Base-by-base conservation (phyloP, 139 green algal genomes). In the Haematococcus lacustris region DNA sequence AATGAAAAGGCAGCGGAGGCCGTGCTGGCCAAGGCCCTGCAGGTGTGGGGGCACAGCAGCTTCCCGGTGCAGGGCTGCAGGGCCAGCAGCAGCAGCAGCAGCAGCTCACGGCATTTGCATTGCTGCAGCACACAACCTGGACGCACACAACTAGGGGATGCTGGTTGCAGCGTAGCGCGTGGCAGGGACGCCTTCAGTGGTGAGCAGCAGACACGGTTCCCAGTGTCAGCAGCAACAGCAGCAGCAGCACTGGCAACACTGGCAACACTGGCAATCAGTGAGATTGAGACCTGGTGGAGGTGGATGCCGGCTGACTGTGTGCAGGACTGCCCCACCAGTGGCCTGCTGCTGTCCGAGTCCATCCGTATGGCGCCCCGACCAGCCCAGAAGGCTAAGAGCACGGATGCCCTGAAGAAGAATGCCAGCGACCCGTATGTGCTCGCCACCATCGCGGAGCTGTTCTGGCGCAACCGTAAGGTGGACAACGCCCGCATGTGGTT, bases 361-460 rank as follows among this genome's bases (percentile, higher is more conserved):
- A 89, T 98, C 38, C 53, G 64, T 41, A 90, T 95, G 86, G 92
- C 92, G 53, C 91, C 95, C 3, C 83, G 94, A 1, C 90, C 93
- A 53, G 82, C 91, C 73, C 84, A 93, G 23, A 91, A 91, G 68
- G 76, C 74, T 57, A 88, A 92, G 73, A 86, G 79, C 57, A 91
- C 93, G 30, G 95, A 99, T 69, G 95, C 94, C 28, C 83, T 99
- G 4, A 97, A 97, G 80, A 85, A 87, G 38, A 96, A 92, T 84
- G 87, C 91, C 53, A 89, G 97, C 73, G 89, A 97, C 74, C 85
- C 93, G 6, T 51, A 85, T 65, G 82, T 98, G 21, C 87, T 93
- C 40, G 90, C 86, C 3, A 74, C 73, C n/a, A 66, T 83, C 40
- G 69, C 39, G 13, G 74, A 86, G 68, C 90, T 98, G 68, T 99